These are phyloP conservation scores for Sisymbrium altissimum DNA, from an alignment of 345 rosid species.

Conservation along the genomic window DNA sequence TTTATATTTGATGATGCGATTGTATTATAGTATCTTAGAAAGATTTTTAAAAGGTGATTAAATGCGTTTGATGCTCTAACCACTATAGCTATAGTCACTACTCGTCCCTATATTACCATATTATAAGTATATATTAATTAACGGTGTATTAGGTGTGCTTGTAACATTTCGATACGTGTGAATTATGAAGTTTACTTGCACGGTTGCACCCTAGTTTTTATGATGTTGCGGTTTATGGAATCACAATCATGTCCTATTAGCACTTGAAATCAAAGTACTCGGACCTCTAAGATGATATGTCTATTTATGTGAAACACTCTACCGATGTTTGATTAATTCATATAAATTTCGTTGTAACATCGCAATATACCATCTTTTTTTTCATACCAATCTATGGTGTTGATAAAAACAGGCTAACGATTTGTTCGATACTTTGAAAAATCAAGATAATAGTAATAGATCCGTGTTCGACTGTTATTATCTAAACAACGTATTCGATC, in stretches of 20 bases:
- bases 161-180: not conserved
- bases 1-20: not conserved
- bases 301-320: not conserved
- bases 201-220: slow-evolving; percentile 18
- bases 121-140: not conserved
- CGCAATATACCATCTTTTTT: not conserved
- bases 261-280: slow-evolving; percentile 9
- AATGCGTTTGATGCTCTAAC: not conserved
- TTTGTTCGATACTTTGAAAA: not conserved
- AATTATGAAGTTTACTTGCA: slow-evolving; percentile 25
- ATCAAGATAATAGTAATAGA: not conserved
- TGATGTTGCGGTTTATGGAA: slow-evolving; percentile 9
- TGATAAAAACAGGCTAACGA: not conserved
- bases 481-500: not conserved
- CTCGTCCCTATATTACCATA: not conserved
- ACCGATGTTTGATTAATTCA: not conserved
- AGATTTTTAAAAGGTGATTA: not conserved
- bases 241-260: slow-evolving; percentile 15
- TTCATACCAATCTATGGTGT: not conserved
- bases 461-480: not conserved
- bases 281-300: not conserved
- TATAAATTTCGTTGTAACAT: not conserved
- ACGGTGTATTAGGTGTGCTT: slow-evolving; percentile 1
- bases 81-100: not conserved
- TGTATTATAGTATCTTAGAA: not conserved